These are phyloP conservation scores for Hippophae rhamnoides DNA, from an alignment of 306 rosid species.

Conservation along the genomic window DNA sequence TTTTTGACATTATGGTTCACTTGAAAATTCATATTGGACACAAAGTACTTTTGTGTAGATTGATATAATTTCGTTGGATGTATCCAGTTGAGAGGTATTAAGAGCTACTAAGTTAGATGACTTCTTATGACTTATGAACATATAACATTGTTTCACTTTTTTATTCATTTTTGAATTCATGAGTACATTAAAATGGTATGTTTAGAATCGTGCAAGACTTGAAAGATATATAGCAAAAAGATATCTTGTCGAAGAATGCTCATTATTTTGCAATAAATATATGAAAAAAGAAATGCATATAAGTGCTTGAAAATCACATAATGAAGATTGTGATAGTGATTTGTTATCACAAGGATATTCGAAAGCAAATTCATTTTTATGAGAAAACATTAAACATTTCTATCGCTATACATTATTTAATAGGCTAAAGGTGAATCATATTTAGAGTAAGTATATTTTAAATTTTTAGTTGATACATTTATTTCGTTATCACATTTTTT, in stretches of 20 bases:
- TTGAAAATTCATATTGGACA: neutral
- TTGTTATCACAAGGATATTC: neutral
- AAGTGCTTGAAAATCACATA: neutral
- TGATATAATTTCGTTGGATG: neutral
- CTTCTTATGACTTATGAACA: neutral
- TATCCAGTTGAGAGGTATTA: slow-evolving; percentile 1
- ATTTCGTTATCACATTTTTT: neutral
- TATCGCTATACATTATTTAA: neutral
- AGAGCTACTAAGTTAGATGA: neutral
- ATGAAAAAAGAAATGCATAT: neutral
- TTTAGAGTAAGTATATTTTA: neutral
- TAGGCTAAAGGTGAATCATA: neutral
- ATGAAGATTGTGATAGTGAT: neutral
- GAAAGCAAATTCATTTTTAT: neutral
- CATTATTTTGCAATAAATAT: neutral
- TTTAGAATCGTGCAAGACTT: neutral
- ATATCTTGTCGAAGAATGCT: neutral
- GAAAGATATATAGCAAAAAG: slow-evolving; percentile 1
- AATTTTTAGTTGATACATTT: neutral
- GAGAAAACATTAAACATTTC: too few species aligned
- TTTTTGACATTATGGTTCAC: slow-evolving; percentile 1
- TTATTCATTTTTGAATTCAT: neutral
- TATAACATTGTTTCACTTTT: neutral
- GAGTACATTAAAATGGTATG: neutral
- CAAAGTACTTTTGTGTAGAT: neutral